Evolutionary conservation across 108 stramenopile genomes (phyloP).

Genomic region (Thalassiosira profunda): DNA sequence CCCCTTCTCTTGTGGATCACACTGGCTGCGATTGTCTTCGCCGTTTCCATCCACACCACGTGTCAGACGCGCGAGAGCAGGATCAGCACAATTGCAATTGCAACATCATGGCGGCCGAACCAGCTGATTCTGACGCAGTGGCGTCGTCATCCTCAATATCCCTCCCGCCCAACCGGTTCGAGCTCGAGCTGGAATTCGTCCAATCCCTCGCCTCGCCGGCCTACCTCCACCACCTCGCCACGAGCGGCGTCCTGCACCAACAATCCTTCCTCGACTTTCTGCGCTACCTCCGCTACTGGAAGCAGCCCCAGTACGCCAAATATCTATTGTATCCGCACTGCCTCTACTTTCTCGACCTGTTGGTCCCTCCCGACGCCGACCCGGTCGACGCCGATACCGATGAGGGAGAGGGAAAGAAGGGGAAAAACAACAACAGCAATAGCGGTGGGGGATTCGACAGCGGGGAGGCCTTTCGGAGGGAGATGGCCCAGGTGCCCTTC

Average conservation of each 20-base stretch:
- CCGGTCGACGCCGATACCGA: background rate
- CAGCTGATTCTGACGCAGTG: background rate
- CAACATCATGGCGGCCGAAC: slow-evolving; percentile 8
- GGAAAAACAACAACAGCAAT: background rate
- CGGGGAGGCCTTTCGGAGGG: slow-evolving; percentile 71
- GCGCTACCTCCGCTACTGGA: slow-evolving; percentile 81
- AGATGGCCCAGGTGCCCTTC: slow-evolving; percentile 81
- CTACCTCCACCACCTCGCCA: slow-evolving; percentile 87
- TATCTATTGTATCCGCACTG: slow-evolving; percentile 85
- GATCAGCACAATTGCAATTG: too few species aligned
- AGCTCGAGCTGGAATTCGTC: slow-evolving; percentile 59
- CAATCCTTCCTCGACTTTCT: slow-evolving; percentile 76
- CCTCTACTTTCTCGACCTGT: slow-evolving; percentile 82
- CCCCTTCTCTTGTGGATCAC: too few species aligned
- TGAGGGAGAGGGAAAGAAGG: background rate
- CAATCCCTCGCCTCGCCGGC: slow-evolving; percentile 90
- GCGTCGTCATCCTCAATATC: background rate
- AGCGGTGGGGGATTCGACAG: slow-evolving; percentile 15
- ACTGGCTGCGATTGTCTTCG: too few species aligned
- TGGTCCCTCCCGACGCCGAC: slow-evolving; percentile 49
- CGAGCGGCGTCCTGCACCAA: slow-evolving; percentile 62
- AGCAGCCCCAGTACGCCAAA: slow-evolving; percentile 74
- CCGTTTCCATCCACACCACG: too few species aligned
- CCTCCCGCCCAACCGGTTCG: slow-evolving; percentile 48
- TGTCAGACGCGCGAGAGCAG: too few species aligned